Evolutionary conservation across 2,329 filamentous ascomycete genomes (phyloP).

Genomic region (Fusarium veterinarium): DNA sequence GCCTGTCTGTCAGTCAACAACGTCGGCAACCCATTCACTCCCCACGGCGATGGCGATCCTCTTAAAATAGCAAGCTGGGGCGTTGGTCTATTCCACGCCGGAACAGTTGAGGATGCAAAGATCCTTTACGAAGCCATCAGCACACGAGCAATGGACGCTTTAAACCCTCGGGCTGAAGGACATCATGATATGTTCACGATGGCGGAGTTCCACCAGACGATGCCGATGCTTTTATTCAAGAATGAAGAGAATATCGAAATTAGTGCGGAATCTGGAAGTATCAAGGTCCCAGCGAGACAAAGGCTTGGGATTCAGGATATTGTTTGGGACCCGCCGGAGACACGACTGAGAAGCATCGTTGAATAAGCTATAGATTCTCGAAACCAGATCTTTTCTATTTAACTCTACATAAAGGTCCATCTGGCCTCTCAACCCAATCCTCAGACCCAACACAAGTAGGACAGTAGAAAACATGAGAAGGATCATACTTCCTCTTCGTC

Average conservation of each 20-base stretch:
- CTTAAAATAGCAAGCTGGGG: conserved; percentile 1
- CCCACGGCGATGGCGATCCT: conserved; percentile 5
- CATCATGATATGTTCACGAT: accelerated
- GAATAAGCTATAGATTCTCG: not conserved
- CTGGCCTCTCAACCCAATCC: conserved; percentile 6
- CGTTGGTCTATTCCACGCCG: conserved; percentile 7
- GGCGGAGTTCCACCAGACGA: accelerated
- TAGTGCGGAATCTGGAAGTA: not conserved
- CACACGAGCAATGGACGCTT: not conserved
- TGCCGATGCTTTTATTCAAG: not conserved
- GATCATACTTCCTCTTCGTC: conserved; percentile 30
- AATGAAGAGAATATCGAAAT: not conserved
- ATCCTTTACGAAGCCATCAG: conserved; percentile 8
- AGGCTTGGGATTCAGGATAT: conserved; percentile 3
- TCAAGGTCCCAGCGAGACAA: not conserved
- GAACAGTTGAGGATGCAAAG: not conserved
- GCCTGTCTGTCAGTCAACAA: conserved; percentile 5
- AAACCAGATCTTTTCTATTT: no score
- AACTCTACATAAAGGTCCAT: conserved; percentile 23
- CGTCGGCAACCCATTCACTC: conserved; percentile 2
- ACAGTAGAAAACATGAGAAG: conserved; percentile 26
- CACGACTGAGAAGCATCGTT: not conserved
- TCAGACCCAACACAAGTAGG: conserved; percentile 34
- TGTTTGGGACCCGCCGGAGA: conserved; percentile 14
- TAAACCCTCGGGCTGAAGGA: accelerated